Base-by-base conservation (phyloP, 2,329 filamentous ascomycete genomes). In the Diaporthe helianthi region DNA sequence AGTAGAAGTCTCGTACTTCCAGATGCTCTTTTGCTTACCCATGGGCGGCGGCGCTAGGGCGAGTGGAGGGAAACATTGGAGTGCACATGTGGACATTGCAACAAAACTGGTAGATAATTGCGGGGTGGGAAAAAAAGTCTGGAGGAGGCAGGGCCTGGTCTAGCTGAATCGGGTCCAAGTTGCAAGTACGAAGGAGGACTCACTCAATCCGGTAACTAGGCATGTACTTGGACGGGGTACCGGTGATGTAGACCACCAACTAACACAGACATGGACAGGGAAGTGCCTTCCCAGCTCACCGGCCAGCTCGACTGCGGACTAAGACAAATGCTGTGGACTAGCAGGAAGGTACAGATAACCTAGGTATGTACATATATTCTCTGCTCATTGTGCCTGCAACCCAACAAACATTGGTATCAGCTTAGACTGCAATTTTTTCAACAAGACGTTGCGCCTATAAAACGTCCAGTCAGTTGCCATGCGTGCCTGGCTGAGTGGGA, bases 301-400 rank as follows among this genome's bases (percentile, higher is more conserved):
- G 58, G 58, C 58, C 58, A 63, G 58, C 58, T 63, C 58, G 58
- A 63, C 58, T 49, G 49, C n/a, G 58, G 58, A 63, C 58, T 26
- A 63, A 63, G n/a, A 47, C 58, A 38, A 24, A 29, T 13, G 38
- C 22, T 58, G 51, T 54, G 51, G 24, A 17, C 29, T 44, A 44
- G 22, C 26, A 10, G 53, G 19, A 22, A 33, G 9, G 24, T 10
- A 10, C 36, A n/a, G n/a, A n/a, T n/a, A n/a, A n/a, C 24, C 22
- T 26, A 24, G 13, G 24, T 12, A 10, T 10, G 41, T 46, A 9
- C 41, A 3, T 22, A 52, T 55, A 55, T 24, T 22, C 19, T 46
- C 8, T 13, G 8, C 22, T 24, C 13, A 15, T 29, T 19, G 17
- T n/a, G 24, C 17, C 22, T 46, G 24, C 15, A 15, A n/a, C 19